A percentile compares a stretch with the other conserved stretches of the same genome.
Conservation (phyloP, 768 basidiomycete species). For the Agrocybe pediades region DNA sequence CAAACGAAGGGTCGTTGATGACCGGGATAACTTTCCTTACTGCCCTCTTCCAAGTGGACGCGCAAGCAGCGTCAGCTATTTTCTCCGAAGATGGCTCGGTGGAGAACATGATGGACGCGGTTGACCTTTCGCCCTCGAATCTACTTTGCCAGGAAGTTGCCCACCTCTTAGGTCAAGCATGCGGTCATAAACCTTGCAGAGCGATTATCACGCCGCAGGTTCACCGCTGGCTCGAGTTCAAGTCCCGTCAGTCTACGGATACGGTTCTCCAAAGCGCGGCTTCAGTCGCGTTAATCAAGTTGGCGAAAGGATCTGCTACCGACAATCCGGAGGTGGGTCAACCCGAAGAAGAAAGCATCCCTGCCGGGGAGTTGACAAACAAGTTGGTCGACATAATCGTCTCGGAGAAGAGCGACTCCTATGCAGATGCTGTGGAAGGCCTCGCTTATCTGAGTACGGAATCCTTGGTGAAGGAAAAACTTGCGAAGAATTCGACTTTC, state of each 20-base stretch:
- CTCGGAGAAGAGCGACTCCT: slow-evolving; percentile 39
- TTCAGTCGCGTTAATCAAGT: slow-evolving; percentile 77
- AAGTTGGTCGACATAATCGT: slow-evolving; percentile 61
- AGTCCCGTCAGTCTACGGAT: slow-evolving; percentile 50
- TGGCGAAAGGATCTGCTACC: slow-evolving; percentile 56
- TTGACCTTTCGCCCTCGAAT: slow-evolving; percentile 60
- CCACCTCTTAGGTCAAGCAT: slow-evolving; percentile 74
- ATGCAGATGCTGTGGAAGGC: slow-evolving; percentile 77
- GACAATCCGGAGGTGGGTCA: slow-evolving; percentile 41
- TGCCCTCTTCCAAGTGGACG: slow-evolving; percentile 87
- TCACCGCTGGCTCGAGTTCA: slow-evolving; percentile 66
- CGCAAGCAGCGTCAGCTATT: slow-evolving; percentile 63
- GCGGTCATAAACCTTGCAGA: slow-evolving; percentile 74
- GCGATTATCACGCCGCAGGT: slow-evolving; percentile 57
- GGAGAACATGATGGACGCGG: slow-evolving; percentile 66
- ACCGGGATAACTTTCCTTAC: slow-evolving; percentile 65
- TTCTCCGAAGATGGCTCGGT: slow-evolving; percentile 64
- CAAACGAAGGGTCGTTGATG: slow-evolving; percentile 53
- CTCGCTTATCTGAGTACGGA: slow-evolving; percentile 80
- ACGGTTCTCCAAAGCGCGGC: slow-evolving; percentile 56
- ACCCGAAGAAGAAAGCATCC: slow-evolving; percentile 19
- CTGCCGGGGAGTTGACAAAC: slow-evolving; percentile 47
- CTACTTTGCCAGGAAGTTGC: slow-evolving; percentile 62
- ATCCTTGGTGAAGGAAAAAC: slow-evolving; percentile 59
- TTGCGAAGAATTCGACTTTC: slow-evolving; percentile 57